These are phyloP conservation scores for Diplogelasinospora grovesii DNA, from an alignment of 495 filamentous ascomycete genomes.

Conservation along the genomic window DNA sequence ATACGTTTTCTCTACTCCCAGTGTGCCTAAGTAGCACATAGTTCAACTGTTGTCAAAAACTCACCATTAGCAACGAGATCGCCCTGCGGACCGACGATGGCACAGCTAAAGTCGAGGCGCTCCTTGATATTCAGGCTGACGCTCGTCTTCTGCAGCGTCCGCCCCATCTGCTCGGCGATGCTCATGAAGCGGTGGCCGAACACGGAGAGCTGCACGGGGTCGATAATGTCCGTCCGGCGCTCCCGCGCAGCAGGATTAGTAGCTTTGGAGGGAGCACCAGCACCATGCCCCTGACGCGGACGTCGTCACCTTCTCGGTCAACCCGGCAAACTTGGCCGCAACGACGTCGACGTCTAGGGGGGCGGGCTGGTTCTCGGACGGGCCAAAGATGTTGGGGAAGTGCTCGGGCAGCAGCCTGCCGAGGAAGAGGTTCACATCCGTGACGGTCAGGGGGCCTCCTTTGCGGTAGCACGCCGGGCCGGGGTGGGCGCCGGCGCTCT, in stretches of 20 bases:
- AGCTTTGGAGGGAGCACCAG: constrained; percentile 81
- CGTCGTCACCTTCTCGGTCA: constrained; percentile 70
- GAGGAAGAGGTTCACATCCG: constrained; percentile 87
- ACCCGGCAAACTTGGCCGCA: constrained; percentile 80
- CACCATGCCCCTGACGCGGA: constrained; percentile 67
- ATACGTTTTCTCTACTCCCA: too few species aligned
- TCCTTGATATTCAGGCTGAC: constrained; percentile 99
- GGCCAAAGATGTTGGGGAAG: constrained; percentile 95
- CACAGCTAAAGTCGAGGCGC: constrained; percentile 92
- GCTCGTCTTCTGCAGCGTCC: constrained; percentile 92
- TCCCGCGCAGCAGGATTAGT: constrained; percentile 69
- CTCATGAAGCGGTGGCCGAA: constrained; percentile 98
- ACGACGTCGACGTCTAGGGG: constrained; percentile 76
- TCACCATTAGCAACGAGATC: constrained; percentile 91
- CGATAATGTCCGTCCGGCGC: constrained; percentile 49
- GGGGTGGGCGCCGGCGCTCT: constrained; percentile 88
- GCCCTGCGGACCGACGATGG: constrained; percentile 82
- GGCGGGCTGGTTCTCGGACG: constrained; percentile 79
- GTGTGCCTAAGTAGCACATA: too few species aligned
- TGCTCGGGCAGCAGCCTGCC: constrained; percentile 89
- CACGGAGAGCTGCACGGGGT: constrained; percentile 89
- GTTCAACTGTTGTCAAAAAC: too few species aligned
- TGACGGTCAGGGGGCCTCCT: constrained; percentile 86
- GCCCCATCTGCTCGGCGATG: constrained; percentile 96
- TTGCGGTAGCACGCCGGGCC: constrained; percentile 94